These are phyloP conservation scores for Naematelia aurantialba DNA, from an alignment of 768 basidiomycete species.

Conservation along the genomic window DNA sequence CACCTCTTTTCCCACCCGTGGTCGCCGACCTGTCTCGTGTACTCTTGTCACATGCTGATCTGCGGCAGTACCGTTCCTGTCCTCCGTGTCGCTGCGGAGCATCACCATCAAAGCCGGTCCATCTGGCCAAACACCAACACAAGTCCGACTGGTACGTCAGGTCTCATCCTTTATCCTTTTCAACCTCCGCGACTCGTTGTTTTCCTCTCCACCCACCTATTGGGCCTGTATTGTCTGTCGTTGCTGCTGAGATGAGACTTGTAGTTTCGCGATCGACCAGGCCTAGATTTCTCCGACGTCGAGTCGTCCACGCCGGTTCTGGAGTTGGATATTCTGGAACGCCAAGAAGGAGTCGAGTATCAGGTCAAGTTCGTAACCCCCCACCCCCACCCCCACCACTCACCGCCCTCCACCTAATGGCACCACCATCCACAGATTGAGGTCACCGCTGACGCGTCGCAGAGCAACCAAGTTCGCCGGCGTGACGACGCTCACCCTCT, in stretches of 20 bases:
- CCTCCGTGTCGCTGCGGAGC: conserved; percentile 76
- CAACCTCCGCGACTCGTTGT: too few relatives aligned
- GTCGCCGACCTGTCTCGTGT: too few relatives aligned
- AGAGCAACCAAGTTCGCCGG: conserved; percentile 85
- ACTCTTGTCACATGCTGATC: too few relatives aligned
- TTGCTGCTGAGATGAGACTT: background rate
- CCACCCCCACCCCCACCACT: background rate
- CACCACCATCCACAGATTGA: background rate
- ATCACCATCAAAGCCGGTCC: conserved; percentile 82
- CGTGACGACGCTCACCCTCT: conserved; percentile 73
- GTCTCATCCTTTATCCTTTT: background rate
- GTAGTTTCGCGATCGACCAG: conserved; percentile 73
- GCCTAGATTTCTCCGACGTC: conserved; percentile 76
- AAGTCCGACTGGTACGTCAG: conserved; percentile 63
- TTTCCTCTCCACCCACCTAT: too few relatives aligned
- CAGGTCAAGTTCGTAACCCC: conserved; percentile 62
- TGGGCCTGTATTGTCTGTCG: too few relatives aligned
- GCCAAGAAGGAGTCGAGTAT: conserved; percentile 78
- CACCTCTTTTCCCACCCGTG: background rate
- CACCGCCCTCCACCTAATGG: background rate
- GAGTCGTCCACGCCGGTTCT: conserved; percentile 63
- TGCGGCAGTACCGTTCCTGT: conserved; percentile 76
- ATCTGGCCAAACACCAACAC: conserved; percentile 68
- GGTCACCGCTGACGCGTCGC: background rate
- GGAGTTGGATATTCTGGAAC: conserved; percentile 66